Percentiles rank a stretch among this genome's conserved stretches.
These are phyloP conservation scores for Septoria linicola DNA, from an alignment of 2,329 filamentous ascomycete species.

Conservation along the genomic window DNA sequence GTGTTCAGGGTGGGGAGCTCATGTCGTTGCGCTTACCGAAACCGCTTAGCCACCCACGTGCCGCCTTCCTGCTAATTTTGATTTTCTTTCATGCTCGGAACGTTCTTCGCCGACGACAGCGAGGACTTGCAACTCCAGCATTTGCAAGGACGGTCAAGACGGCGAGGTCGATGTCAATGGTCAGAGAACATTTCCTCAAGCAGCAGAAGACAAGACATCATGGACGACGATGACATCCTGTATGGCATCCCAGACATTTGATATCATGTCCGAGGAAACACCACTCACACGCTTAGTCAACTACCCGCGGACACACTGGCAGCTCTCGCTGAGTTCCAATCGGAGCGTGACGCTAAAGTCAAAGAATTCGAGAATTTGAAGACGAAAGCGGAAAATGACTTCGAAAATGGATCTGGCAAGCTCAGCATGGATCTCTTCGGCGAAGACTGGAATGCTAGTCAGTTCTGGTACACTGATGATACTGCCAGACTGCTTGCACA, in stretches of 20 bases:
- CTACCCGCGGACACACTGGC: conserved; percentile 66
- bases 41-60: too few relatives aligned
- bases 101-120: too few relatives aligned
- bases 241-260: conserved; percentile 13
- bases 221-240: conserved; percentile 29
- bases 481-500: conserved; percentile 65
- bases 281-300: conserved; percentile 45
- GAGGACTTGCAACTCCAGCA: too few relatives aligned
- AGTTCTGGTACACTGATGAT: conserved; percentile 73
- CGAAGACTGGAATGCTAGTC: conserved; percentile 77
- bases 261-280: conserved; percentile 1
- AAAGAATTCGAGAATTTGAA: conserved; percentile 69
- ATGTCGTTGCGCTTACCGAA: too few relatives aligned
- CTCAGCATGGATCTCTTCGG: conserved; percentile 68
- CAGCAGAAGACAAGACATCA: too few relatives aligned
- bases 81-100: too few relatives aligned
- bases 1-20: conserved; percentile 4
- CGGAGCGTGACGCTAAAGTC: conserved; percentile 65
- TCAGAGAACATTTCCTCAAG: too few relatives aligned
- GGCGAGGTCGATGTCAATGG: too few relatives aligned
- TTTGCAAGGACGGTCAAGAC: too few relatives aligned
- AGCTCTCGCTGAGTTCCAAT: conserved; percentile 71
- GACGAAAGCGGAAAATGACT: conserved; percentile 58
- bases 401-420: conserved; percentile 35
- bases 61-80: too few relatives aligned